A percentile compares a stretch with the other conserved stretches of the same genome.
phyloP scores from a whole-genome alignment of 2,329 filamentous ascomycete species.

The Cladophialophora psammophila region DNA sequence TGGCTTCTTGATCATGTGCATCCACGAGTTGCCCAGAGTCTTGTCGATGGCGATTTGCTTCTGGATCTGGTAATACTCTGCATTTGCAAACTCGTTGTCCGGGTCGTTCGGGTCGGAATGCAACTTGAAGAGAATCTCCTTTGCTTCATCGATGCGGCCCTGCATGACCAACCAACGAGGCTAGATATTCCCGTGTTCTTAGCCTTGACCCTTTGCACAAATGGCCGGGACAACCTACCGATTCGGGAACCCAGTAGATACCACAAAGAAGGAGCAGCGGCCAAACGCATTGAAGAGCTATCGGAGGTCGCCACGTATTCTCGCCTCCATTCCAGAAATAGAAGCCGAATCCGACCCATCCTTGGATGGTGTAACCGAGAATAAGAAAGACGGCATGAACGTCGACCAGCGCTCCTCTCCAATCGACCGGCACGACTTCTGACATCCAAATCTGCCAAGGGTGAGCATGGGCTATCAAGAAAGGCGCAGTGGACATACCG shows the following conservation, averaged over 20 bases:
- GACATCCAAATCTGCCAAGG: conserved; percentile 31
- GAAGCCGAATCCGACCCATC: conserved; percentile 39
- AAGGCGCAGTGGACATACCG: conserved; percentile 49
- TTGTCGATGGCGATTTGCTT: conserved; percentile 38
- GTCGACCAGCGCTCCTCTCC: conserved; percentile 37
- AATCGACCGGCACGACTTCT: conserved; percentile 34
- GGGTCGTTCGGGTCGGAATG: conserved; percentile 31
- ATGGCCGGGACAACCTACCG: not conserved
- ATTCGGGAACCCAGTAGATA: conserved; percentile 27
- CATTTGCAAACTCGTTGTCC: conserved; percentile 28
- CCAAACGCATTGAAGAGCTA: conserved; percentile 33
- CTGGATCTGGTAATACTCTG: conserved; percentile 39
- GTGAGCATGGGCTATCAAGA: conserved; percentile 20
- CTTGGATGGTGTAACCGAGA: conserved; percentile 35
- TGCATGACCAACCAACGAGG: conserved; percentile 39
- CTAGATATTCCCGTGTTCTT: not conserved
- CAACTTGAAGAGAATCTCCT: conserved; percentile 32
- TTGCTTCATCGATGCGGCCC: conserved; percentile 35
- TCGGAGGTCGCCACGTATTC: conserved; percentile 38
- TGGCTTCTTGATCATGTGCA: conserved; percentile 35
- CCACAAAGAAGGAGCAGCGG: conserved; percentile 32
- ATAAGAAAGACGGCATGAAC: conserved; percentile 35
- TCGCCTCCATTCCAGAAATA: conserved; percentile 35
- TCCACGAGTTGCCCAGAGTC: conserved; percentile 35
- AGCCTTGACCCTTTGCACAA: not conserved